A percentile compares a stretch with the other conserved stretches of the same genome.
Evolutionary conservation across 2,329 filamentous ascomycete genomes (phyloP).

Genomic region (Colletotrichum lindemuthianum): DNA sequence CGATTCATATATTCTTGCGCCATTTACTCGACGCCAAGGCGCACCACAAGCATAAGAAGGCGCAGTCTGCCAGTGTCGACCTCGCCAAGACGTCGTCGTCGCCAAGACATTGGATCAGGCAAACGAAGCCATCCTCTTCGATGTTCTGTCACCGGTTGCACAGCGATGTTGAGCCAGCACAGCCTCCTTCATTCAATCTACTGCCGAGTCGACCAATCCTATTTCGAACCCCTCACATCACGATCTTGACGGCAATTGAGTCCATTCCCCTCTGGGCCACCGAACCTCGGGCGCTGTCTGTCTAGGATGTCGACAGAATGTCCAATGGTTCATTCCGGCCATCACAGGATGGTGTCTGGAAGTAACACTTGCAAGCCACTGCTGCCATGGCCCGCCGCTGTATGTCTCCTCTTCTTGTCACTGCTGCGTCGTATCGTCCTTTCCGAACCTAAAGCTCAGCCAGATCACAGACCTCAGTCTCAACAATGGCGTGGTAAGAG

Average conservation of each 20-base stretch:
- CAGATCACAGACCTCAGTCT: too few relatives aligned
- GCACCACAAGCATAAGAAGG: slow-evolving; percentile 23
- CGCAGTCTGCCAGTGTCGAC: not conserved
- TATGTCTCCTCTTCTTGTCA: too few relatives aligned
- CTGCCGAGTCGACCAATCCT: not conserved
- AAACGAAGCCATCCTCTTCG: not conserved
- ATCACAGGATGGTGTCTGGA: too few relatives aligned
- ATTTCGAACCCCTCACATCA: not conserved
- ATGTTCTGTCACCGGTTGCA: not conserved
- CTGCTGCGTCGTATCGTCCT: too few relatives aligned
- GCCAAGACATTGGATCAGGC: slow-evolving; percentile 13
- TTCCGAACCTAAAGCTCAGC: too few relatives aligned
- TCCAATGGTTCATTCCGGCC: too few relatives aligned
- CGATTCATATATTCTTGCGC: slow-evolving; percentile 3
- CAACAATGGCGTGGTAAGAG: too few relatives aligned
- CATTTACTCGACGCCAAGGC: slow-evolving; percentile 18
- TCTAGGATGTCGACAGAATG: too few relatives aligned
- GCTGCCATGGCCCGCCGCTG: too few relatives aligned
- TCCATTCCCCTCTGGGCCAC: not conserved
- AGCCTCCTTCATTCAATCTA: not conserved
- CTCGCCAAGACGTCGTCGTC: slow-evolving; percentile 15
- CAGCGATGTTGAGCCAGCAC: not conserved
- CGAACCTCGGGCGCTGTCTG: too few relatives aligned
- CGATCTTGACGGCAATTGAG: not conserved
- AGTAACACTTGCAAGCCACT: too few relatives aligned